A percentile compares a stretch with the other conserved stretches of the same genome.
Evolutionary conservation across 352 stramenopile species (phyloP).

Genomic region (Poterioochromonas sp.): DNA sequence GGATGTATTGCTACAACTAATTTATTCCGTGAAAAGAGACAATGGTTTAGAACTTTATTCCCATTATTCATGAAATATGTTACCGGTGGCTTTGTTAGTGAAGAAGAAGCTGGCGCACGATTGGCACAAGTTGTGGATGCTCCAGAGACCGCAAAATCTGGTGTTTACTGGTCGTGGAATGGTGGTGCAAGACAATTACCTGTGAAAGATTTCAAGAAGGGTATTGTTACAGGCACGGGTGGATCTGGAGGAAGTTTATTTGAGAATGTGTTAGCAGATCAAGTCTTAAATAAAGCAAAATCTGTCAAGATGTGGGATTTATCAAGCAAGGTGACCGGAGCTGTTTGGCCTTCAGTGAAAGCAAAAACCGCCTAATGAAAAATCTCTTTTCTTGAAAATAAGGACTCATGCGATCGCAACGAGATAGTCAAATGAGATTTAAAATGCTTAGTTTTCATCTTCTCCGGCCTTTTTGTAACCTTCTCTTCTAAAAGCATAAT

Average conservation of each 20-base stretch:
- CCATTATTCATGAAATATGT: constrained; percentile 76
- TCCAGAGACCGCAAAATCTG: constrained; percentile 54
- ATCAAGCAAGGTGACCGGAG: constrained; percentile 50
- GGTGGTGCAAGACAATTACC: constrained; percentile 59
- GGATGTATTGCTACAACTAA: constrained; percentile 65
- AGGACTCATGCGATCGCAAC: too few relatives aligned
- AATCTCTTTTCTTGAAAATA: too few relatives aligned
- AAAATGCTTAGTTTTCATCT: too few relatives aligned
- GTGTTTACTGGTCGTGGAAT: constrained; percentile 73
- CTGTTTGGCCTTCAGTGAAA: constrained; percentile 33
- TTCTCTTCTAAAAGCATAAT: too few relatives aligned
- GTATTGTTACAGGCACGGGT: constrained; percentile 50
- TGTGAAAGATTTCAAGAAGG: constrained; percentile 50
- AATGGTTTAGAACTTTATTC: constrained; percentile 67
- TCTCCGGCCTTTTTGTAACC: too few relatives aligned
- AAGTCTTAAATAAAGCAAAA: constrained; percentile 52
- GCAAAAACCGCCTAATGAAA: neutral
- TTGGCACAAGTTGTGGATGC: constrained; percentile 67
- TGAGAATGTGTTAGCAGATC: constrained; percentile 59
- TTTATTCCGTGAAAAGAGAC: constrained; percentile 68
- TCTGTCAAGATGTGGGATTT: constrained; percentile 66
- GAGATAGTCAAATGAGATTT: too few relatives aligned
- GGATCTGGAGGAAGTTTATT: constrained; percentile 65
- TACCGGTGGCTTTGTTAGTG: constrained; percentile 65
- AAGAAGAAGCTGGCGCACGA: constrained; percentile 60